Conservation (phyloP, 345 rosid species). For the Linum tenue region DNA sequence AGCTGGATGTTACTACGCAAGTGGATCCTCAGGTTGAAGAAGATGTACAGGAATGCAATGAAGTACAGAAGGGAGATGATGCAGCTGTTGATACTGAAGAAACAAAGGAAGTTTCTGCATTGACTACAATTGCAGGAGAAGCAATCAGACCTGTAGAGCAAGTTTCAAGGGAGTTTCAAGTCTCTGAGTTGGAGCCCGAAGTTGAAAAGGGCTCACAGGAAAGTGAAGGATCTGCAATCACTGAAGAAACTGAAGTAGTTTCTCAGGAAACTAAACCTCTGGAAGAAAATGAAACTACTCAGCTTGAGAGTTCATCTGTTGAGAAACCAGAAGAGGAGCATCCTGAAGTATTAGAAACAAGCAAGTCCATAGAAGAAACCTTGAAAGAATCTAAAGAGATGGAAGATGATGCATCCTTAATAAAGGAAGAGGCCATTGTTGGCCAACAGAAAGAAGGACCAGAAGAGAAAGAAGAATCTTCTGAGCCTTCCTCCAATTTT, state of each 20-base stretch:
- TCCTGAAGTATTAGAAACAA: slow-evolving; percentile 2
- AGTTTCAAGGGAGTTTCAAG: slow-evolving; percentile 17
- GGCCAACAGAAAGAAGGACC: neutral
- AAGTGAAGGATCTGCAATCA: neutral
- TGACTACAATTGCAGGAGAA: neutral
- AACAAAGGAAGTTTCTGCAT: neutral
- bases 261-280: slow-evolving; percentile 3
- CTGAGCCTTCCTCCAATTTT: neutral
- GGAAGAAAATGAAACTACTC: slow-evolving; percentile 12
- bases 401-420: neutral
- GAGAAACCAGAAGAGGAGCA: slow-evolving; percentile 26
- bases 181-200: slow-evolving; percentile 3
- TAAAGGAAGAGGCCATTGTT: neutral
- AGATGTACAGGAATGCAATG: neutral
- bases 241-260: slow-evolving; percentile 9
- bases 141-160: neutral
- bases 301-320: slow-evolving; percentile 16
- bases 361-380: slow-evolving; percentile 1
- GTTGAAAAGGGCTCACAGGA: neutral
- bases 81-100: neutral
- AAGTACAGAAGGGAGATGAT: neutral
- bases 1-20: neutral
- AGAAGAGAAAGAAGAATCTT: neutral
- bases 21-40: neutral
- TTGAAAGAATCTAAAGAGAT: slow-evolving; percentile 6